Base-by-base conservation (phyloP, 371 early-diverging fungal genomes). In the Basidiobolus meristosporus region DNA sequence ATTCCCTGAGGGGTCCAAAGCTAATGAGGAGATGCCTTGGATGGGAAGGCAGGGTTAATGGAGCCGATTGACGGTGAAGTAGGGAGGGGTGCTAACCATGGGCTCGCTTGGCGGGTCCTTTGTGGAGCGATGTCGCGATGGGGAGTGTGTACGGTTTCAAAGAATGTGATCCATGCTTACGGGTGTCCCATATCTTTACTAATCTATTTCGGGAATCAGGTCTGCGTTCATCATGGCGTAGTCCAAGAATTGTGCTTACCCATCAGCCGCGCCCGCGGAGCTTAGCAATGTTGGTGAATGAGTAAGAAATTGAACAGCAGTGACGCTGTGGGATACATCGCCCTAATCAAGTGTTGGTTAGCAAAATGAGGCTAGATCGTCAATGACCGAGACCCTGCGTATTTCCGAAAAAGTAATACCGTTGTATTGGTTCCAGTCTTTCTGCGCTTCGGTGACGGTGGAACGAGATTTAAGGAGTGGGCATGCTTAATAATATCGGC, bases 251-350 rank as follows among this genome's bases (percentile, higher is more conserved):
- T 31, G 9, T 20, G 41, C 43, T 45, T 56, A 68, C 68, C 77
- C 77, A 51, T 77, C 73, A 31, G 54, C 52, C 20, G 71, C 65
- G 2, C 78, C 75, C 2, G 67, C 56, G 0, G 73, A 60, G 4
- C 68, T 55, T 1, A 74, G 41, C 30, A 56, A 47, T 11, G 59
- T 40, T 7, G 59, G 59, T 3, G 44, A 32, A 21, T 50, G 39
- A 9, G 44, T 43, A 7, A 63, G 30, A 42, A 62, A 77, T 16
- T 60, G 21, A 1, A 70, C 73, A 19, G 63, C 54, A 0, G 75
- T 74, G 1, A 77, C 78, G 7, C 59, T 57, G 36, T 47, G 41
- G 17, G 43, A 36, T 29, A 40, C 31, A 22, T 31, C 38, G 39
- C 45, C n/a, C 37, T 44, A 36, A 28, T 43, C 12, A 57, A 52